Conservation (phyloP, 176 grass and related monocot species). For the Chloris gayana region DNA sequence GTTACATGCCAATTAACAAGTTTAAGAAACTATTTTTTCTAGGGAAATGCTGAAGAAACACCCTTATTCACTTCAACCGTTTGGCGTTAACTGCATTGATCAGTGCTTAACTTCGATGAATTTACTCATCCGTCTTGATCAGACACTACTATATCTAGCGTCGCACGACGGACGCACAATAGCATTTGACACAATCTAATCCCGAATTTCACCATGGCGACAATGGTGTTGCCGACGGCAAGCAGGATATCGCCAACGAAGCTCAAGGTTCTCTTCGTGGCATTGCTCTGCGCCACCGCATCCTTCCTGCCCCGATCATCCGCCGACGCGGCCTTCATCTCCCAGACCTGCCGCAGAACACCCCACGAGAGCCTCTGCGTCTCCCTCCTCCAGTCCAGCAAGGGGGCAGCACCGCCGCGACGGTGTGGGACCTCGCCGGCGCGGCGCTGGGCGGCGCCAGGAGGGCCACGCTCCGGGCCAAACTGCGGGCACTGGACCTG, state of each 20-base stretch:
- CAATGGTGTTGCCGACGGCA: neutral
- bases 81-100: too few species aligned
- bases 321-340: neutral
- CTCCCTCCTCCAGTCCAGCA: neutral
- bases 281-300: neutral
- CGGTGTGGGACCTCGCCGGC: neutral
- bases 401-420: neutral
- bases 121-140: neutral
- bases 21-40: too few species aligned
- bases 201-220: neutral
- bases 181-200: neutral
- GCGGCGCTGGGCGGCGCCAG: neutral
- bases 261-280: neutral
- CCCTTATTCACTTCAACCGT: too few species aligned
- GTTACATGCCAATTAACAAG: too few species aligned
- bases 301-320: neutral
- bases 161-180: neutral
- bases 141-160: neutral
- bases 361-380: neutral
- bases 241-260: neutral
- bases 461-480: neutral
- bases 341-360: constrained; percentile 10
- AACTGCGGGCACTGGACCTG: neutral
- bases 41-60: too few species aligned
- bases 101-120: too few species aligned